Evolutionary conservation across 805 yeast species (phyloP), one percentile per base, ranked within the genome.

Genomic region (Yarrowia divulgata): DNA sequence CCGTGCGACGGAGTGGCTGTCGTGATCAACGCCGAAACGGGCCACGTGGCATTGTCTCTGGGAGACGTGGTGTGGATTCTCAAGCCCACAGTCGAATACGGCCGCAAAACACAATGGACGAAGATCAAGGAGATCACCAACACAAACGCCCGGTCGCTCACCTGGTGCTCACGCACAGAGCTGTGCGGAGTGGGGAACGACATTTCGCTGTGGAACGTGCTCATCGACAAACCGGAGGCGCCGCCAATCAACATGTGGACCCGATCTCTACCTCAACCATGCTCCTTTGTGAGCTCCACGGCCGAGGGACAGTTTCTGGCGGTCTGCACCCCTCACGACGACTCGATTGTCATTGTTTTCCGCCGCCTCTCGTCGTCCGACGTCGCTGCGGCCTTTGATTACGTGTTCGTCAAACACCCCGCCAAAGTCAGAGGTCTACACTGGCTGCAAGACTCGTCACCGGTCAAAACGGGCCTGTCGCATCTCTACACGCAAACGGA

Each of bases 1-100:
- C 87, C 87, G 12, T 71, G 80, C 1, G 97, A 91, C 74, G 88
- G 94, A 18, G 74, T 75, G 32, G 86, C 89, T 0, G 87, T 93
- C 4, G 89, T 87, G 70, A 82, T 93, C 58, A 87, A 90, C 74
- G 74, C 82, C 0, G 73, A 76, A 5, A 86, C 85, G 72, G 97
- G 97, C 9, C 43, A 63, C 23, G 71, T 80, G 7, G 81, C 79
- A 3, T 74, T 78, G 16, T 70, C 75, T 5, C 67, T 58, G 34
- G 73, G 71, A 14, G 40, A 39, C 19, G 46, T 46, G 8, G 73
- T 79, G 1, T 50, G 67, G 19, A 54, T 80, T 0, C 75, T 72
- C 46, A 70, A 68, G 34, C 76, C 77, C 0, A 68, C 69, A 23
- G 69, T 71, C 14, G 63, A 69, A 12, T 77, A 69, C 62, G 74